Evolutionary conservation across 192 early-diverging fungal genomes (phyloP), one percentile per base, ranked within the genome.

Genomic region (Lunasporangiospora selenospora): DNA sequence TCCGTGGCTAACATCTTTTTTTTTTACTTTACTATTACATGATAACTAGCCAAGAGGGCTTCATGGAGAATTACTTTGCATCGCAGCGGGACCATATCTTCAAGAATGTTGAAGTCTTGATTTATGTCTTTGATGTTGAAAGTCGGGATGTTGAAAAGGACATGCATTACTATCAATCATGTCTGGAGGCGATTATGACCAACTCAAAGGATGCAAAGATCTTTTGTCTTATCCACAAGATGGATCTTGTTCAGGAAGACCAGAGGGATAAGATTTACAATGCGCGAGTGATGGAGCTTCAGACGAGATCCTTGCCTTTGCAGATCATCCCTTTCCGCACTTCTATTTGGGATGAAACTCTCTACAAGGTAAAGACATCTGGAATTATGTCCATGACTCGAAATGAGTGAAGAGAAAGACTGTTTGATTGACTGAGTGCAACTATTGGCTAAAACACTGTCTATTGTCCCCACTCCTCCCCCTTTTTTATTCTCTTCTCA

Each of bases 61-160:
- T 97, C 79, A 90, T 98, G 92, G 95, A 98, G 70, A 97, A 92
- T 75, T 99, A 96, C 76, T 89, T 98, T 81, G 86, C 90, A 6
- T 86, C 92, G 36, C 92, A 97, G 49, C 82, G 91, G 50, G 96
- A 99, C 53, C 92, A 93, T 62, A 95, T 99, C 45, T 99, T 99
- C 75, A 88, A 92, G 41, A 96, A 97, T 77, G 97, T 99, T 4
- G 95, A 99, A 77, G 95, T 99, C n/a, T 84, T 99, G 16, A 99
- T 99, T 63, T 99, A 97, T 62, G 95, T 99, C 52, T 98, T 99
- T 80, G 95, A 98, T 78, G 87, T 97, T 36, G 97, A 97, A 77
- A 91, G 88, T 31, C 83, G 92, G 27, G 95, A 97, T 58, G 82
- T 87, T 44, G 93, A 97, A 64, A 89, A 91, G 71, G 97, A 99